A percentile compares a stretch with the other conserved stretches of the same genome.
phyloP scores from a whole-genome alignment of 768 basidiomycete genomes.

The Cystobasidiopsis lactophilus region DNA sequence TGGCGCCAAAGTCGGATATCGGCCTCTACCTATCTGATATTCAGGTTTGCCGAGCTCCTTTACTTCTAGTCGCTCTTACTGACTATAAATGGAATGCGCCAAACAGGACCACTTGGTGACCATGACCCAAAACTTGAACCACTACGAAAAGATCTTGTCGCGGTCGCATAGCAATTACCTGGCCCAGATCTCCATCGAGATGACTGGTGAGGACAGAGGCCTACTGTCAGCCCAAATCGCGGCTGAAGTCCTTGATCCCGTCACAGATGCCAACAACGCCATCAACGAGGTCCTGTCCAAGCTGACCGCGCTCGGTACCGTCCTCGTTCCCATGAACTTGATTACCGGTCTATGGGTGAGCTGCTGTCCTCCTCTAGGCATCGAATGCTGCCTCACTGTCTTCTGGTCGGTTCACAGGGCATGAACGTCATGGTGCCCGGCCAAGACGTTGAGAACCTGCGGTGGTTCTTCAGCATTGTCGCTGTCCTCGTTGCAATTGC shows the following conservation, averaged over 20 bases:
- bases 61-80: background rate
- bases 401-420: conserved; percentile 55
- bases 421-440: conserved; percentile 99
- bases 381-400: no score
- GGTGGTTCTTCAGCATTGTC: conserved; percentile 54
- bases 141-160: conserved; percentile 97
- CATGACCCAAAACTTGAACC: conserved; percentile 98
- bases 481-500: conserved; percentile 61
- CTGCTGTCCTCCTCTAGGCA: background rate
- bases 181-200: conserved; percentile 97
- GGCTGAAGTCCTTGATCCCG: no score
- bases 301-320: conserved; percentile 87
- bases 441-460: conserved; percentile 31
- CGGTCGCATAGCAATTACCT: conserved; percentile 98
- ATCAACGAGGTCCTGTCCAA: conserved; percentile 97
- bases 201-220: conserved; percentile 35
- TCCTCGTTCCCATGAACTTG: conserved; percentile 63
- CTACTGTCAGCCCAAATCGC: background rate
- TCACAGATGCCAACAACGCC: conserved; percentile 79
- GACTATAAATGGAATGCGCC: background rate
- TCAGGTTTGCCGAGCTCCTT: conserved; percentile 32
- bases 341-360: conserved; percentile 45
- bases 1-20: conserved; percentile 93
- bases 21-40: conserved; percentile 90
- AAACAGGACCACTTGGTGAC: conserved; percentile 82